These are phyloP conservation scores for Ceratocystis colombiana DNA, from an alignment of 2,329 filamentous ascomycete genomes.

Conservation along the genomic window DNA sequence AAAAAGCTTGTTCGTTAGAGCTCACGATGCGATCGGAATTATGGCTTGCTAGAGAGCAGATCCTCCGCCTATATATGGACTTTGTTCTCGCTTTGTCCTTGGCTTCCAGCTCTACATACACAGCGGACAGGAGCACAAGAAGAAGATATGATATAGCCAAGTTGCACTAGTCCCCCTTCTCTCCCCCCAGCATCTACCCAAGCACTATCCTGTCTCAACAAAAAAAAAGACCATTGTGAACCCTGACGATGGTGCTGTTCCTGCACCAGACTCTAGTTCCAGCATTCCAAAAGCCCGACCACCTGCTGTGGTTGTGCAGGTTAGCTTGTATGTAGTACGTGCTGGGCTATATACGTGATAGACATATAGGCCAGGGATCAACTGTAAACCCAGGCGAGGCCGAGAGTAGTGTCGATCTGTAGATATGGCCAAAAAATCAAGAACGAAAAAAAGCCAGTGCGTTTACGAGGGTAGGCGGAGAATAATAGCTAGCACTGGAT, in stretches of 20 bases:
- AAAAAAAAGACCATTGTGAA: background rate
- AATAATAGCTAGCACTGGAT: background rate
- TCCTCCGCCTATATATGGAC: too few species aligned
- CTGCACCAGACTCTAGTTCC: constrained; percentile 1
- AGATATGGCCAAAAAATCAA: background rate
- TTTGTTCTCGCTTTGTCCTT: too few species aligned
- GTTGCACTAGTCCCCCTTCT: too few species aligned
- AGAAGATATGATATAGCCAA: too few species aligned
- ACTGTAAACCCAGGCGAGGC: background rate
- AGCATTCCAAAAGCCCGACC: background rate
- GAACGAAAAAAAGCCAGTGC: background rate
- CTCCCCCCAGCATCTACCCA: background rate
- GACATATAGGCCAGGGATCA: constrained; percentile 7
- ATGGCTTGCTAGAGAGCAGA: background rate
- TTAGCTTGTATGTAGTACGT: background rate
- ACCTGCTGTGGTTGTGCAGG: background rate
- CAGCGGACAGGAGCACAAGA: too few species aligned
- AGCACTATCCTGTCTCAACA: background rate
- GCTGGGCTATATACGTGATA: background rate
- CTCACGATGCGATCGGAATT: background rate
- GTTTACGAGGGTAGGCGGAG: background rate
- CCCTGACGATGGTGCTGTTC: background rate
- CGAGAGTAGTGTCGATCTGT: background rate
- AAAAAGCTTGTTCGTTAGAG: constrained; percentile 1
- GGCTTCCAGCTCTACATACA: too few species aligned